Percentiles rank a stretch among this genome's conserved stretches.
These are phyloP conservation scores for Malus sylvestris DNA, from an alignment of 306 rosid genomes.

Conservation along the genomic window DNA sequence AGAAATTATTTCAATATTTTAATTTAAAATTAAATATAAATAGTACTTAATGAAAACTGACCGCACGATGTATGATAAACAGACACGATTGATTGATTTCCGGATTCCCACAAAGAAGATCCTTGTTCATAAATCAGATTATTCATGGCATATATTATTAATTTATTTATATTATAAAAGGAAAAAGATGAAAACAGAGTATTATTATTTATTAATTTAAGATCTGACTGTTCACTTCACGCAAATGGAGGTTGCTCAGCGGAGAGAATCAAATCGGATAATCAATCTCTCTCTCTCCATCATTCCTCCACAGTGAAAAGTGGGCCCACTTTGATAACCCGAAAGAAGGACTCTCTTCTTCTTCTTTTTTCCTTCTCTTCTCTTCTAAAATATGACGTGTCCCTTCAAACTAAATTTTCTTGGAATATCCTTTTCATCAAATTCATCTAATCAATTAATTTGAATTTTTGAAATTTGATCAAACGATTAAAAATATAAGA, in stretches of 20 bases:
- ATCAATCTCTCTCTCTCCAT: background rate
- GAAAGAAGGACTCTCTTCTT: no score
- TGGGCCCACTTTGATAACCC: background rate
- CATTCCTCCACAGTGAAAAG: background rate
- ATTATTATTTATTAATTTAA: background rate
- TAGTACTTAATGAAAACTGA: rapidly evolving
- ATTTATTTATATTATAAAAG: background rate
- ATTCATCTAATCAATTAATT: no score
- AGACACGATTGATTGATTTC: no score
- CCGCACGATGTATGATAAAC: rapidly evolving
- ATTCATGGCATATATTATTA: background rate
- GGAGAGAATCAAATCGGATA: background rate
- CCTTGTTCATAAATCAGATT: no score
- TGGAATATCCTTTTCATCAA: rapidly evolving
- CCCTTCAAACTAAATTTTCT: background rate
- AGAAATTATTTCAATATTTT: no score
- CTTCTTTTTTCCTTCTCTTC: no score
- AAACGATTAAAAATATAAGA: rapidly evolving
- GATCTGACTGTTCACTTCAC: conserved; percentile 8
- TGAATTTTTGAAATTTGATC: rapidly evolving
- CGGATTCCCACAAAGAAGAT: rapidly evolving
- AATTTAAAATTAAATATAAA: no score
- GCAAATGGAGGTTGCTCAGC: conserved; percentile 3
- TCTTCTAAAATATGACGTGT: background rate
- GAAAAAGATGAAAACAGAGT: background rate